Conservation (phyloP, 345 rosid genomes). For the Cardamine chenopodiifolia region DNA sequence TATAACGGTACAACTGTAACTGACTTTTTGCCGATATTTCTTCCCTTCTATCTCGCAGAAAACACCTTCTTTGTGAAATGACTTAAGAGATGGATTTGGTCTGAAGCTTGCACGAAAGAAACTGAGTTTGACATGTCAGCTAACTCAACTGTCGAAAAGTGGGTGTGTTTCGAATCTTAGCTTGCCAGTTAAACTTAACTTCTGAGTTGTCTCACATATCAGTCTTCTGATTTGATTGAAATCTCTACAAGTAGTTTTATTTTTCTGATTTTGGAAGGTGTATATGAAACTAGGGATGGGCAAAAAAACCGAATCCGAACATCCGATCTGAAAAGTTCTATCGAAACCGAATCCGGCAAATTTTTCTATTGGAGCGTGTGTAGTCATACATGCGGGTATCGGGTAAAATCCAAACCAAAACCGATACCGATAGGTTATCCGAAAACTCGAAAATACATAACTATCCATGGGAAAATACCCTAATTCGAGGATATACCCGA, state of each 20-base stretch:
- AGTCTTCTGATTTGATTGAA: constrained; percentile 16
- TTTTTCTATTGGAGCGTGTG: no score
- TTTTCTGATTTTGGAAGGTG: constrained; percentile 25
- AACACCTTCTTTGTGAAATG: not conserved
- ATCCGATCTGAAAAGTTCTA: no score
- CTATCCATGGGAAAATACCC: no score
- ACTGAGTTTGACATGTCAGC: constrained; percentile 35
- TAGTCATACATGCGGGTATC: no score
- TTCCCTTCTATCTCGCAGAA: not conserved
- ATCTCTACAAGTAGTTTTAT: constrained; percentile 14
- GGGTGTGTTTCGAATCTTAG: constrained; percentile 30
- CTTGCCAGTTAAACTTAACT: constrained; percentile 40
- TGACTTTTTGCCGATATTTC: no score
- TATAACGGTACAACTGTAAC: no score
- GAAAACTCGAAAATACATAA: no score
- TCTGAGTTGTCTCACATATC: constrained; percentile 19
- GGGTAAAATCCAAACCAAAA: no score
- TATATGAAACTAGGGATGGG: constrained; percentile 8
- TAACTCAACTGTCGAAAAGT: constrained; percentile 26
- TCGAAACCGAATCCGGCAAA: no score
- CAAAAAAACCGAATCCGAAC: no score
- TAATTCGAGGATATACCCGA: no score
- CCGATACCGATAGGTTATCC: no score
- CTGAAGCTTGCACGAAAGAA: constrained; percentile 30
- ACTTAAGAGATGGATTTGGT: not conserved